Conservation (phyloP, 2,329 filamentous ascomycete species). For the Colletotrichum echinochloae region DNA sequence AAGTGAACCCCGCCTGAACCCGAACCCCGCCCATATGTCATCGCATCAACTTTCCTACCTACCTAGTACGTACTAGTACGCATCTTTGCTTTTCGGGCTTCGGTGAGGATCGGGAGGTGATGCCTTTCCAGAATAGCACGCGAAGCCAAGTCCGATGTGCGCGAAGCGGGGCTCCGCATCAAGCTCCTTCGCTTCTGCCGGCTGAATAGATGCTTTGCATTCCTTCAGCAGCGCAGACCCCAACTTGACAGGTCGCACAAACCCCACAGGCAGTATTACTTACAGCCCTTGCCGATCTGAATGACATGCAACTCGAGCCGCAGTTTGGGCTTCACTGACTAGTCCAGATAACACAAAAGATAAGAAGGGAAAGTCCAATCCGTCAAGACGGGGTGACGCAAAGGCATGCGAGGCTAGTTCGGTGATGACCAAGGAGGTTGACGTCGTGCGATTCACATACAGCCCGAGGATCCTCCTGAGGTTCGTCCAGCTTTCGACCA, state of each 20-base stretch:
- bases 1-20: background rate
- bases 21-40: background rate
- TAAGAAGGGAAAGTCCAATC: conserved; percentile 1
- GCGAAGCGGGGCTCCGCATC: conserved; percentile 1
- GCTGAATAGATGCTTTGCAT: background rate
- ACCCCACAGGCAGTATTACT: background rate
- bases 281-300: conserved; percentile 1
- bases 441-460: conserved; percentile 1
- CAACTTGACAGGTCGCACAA: conserved; percentile 13
- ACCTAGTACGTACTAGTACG: too few species aligned
- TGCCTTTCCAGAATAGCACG: background rate
- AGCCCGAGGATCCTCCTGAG: background rate
- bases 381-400: conserved; percentile 5
- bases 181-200: conserved; percentile 2
- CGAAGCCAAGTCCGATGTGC: background rate
- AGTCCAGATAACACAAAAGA: background rate
- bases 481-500: background rate
- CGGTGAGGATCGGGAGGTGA: background rate
- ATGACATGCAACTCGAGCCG: background rate
- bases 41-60: background rate
- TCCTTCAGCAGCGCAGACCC: background rate
- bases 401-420: background rate
- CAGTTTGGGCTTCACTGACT: background rate
- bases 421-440: conserved; percentile 4
- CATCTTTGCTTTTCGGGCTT: background rate